phyloP scores from a whole-genome alignment of 2,329 filamentous ascomycete genomes.

The Arthrobotrys iridis region DNA sequence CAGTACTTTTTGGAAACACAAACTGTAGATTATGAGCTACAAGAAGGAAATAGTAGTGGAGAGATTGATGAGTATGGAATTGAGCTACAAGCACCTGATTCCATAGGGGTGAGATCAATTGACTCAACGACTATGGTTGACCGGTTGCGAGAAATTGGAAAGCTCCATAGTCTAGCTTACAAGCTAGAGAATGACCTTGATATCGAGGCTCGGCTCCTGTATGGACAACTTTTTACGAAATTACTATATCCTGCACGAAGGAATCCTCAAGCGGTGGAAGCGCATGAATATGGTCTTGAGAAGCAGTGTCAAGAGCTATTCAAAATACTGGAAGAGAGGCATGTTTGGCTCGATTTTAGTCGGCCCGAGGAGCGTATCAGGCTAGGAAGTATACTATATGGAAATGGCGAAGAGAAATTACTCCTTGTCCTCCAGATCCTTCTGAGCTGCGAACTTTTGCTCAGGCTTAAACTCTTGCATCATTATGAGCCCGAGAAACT shows the following conservation, averaged over 20 bases:
- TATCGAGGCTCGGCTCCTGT: constrained; percentile 55
- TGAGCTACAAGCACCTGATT: constrained; percentile 48
- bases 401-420: constrained; percentile 71
- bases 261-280: constrained; percentile 68
- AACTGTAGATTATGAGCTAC: constrained; percentile 55
- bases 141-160: constrained; percentile 43
- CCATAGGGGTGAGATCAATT: constrained; percentile 43
- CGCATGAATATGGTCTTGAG: constrained; percentile 71
- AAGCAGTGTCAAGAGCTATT: constrained; percentile 77
- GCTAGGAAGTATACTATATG: constrained; percentile 75
- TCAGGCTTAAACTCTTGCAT: constrained; percentile 67
- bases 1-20: constrained; percentile 57
- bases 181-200: constrained; percentile 23
- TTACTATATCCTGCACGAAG: constrained; percentile 62
- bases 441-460: constrained; percentile 72
- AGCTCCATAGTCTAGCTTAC: constrained; percentile 23
- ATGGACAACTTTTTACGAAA: constrained; percentile 63
- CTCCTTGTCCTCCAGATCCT: constrained; percentile 75
- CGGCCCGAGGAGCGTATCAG: constrained; percentile 79
- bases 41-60: constrained; percentile 49
- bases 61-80: constrained; percentile 55
- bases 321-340: constrained; percentile 71
- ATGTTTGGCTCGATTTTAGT: constrained; percentile 79
- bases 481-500: constrained; percentile 69
- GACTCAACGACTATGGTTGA: constrained; percentile 48